Conservation (phyloP, 805 yeast species). For the Wickerhamiella galacta region DNA sequence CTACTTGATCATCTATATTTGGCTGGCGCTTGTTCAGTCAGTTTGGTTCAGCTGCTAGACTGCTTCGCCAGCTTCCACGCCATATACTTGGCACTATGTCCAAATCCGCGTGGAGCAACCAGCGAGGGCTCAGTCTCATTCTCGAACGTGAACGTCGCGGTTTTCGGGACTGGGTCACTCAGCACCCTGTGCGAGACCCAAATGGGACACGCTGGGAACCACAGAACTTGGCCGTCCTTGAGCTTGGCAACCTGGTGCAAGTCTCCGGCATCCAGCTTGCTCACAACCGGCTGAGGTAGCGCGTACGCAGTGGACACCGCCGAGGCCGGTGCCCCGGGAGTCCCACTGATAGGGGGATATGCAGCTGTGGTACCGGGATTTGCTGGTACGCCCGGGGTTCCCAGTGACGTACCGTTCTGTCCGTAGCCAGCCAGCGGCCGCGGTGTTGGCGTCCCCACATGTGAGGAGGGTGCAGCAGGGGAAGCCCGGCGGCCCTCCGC, state of each 20-base stretch:
- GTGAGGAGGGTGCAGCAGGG: background rate
- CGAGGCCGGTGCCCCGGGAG: conserved; percentile 9
- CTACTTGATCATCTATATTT: too few species aligned
- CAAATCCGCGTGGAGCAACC: conserved; percentile 26
- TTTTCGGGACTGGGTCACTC: conserved; percentile 13
- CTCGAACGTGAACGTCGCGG: conserved; percentile 11
- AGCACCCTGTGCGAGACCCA: conserved; percentile 15
- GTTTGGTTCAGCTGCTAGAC: too few species aligned
- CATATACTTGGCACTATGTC: conserved; percentile 61
- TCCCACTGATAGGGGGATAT: background rate
- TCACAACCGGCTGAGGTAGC: conserved; percentile 14
- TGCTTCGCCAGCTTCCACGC: conserved; percentile 46
- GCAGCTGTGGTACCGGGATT: conserved; percentile 1
- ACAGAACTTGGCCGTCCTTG: conserved; percentile 15
- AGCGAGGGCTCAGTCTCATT: conserved; percentile 18
- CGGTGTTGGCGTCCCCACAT: background rate
- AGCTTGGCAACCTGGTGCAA: conserved; percentile 11
- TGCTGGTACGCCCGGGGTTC: conserved; percentile 1
- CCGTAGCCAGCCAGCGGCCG: background rate
- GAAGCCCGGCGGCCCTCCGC: conserved; percentile 10
- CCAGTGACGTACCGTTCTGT: background rate
- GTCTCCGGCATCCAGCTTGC: conserved; percentile 9
- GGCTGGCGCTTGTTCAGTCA: too few species aligned
- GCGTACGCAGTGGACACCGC: conserved; percentile 15
- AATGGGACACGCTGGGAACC: conserved; percentile 18